Evolutionary conservation across 805 yeast species (phyloP).

Genomic region (Yarrowia sp.): DNA sequence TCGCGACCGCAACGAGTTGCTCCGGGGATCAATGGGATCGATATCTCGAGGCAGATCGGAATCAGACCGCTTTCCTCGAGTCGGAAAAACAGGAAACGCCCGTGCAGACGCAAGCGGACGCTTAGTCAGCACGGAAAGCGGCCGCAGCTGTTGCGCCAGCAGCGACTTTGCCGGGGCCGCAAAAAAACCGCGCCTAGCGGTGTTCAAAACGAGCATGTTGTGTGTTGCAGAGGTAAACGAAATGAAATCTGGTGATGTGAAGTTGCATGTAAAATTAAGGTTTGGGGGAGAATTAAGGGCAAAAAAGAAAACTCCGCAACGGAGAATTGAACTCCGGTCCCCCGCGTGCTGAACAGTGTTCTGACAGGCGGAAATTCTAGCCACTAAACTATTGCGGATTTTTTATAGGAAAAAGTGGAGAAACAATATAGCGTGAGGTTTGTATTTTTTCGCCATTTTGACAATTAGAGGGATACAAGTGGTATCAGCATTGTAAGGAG

Average conservation of each 20-base stretch:
- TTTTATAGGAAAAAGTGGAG: no score
- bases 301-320: conserved; percentile 30
- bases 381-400: conserved; percentile 50
- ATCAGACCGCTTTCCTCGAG: conserved; percentile 7
- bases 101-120: neutral
- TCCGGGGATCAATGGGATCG: conserved; percentile 35
- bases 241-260: no score
- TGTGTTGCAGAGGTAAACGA: neutral
- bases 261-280: no score
- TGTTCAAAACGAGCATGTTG: conserved; percentile 31
- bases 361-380: conserved; percentile 53
- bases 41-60: conserved; percentile 31
- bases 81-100: neutral
- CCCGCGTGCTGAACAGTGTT: conserved; percentile 34
- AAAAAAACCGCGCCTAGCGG: conserved; percentile 8
- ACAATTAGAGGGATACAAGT: no score
- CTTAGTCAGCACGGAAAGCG: neutral
- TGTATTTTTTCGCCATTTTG: no score
- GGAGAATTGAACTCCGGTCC: conserved; percentile 38
- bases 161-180: neutral
- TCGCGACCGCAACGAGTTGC: conserved; percentile 53
- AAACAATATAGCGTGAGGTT: no score
- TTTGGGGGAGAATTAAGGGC: neutral
- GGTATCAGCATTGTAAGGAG: no score
- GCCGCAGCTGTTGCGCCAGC: conserved; percentile 6